A percentile compares a stretch with the other conserved stretches of the same genome.
These are phyloP conservation scores for Leucaena leucocephala DNA, from an alignment of 306 rosid species.

Conservation along the genomic window DNA sequence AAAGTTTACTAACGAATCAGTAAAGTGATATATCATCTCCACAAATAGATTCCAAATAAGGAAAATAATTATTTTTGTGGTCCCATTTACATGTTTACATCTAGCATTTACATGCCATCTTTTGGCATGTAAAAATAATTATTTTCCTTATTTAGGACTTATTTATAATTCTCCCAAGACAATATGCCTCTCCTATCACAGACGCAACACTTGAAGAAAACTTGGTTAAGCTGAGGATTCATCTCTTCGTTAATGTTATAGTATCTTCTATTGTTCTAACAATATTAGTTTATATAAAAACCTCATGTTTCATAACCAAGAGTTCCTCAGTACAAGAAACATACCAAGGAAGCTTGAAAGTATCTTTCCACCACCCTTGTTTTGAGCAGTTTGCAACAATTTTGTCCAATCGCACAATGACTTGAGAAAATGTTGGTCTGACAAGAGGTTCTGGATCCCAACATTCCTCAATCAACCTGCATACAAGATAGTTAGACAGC, in stretches of 20 bases:
- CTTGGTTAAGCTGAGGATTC: not conserved
- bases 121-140: not conserved
- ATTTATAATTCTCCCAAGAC: not conserved
- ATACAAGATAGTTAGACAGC: slow-evolving; percentile 36
- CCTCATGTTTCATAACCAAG: not conserved
- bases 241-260: not conserved
- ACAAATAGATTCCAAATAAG: not conserved
- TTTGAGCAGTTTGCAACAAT: slow-evolving; percentile 85
- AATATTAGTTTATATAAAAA: not conserved
- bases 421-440: slow-evolving; percentile 89
- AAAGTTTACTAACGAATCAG: slow-evolving; percentile 9
- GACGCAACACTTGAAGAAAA: not conserved
- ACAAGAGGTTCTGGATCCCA: slow-evolving; percentile 82
- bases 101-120: not conserved
- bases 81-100: not conserved
- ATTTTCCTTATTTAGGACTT: not conserved
- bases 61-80: not conserved
- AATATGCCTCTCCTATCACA: slow-evolving; percentile 2
- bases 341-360: slow-evolving; percentile 97
- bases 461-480: slow-evolving; percentile 95
- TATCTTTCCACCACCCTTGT: slow-evolving; percentile 99
- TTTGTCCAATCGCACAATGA: slow-evolving; percentile 78
- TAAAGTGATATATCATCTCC: slow-evolving; percentile 16
- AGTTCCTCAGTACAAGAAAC: slow-evolving; percentile 34
- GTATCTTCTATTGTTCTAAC: not conserved